Percentiles rank a stretch among this genome's conserved stretches.
Conservation (phyloP, 805 yeast genomes). For the Lipomyces kockii region DNA sequence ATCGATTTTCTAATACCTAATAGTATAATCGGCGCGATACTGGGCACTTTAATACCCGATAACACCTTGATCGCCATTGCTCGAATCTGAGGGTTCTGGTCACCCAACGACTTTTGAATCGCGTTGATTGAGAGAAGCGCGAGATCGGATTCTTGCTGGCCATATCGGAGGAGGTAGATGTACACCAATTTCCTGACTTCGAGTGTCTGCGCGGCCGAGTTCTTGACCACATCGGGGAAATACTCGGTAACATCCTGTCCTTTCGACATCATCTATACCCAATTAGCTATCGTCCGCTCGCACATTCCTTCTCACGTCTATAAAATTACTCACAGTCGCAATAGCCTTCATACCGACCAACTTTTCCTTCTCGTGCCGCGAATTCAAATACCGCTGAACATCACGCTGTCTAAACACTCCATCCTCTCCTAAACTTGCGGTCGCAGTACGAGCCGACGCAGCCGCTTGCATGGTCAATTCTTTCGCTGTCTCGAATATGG, state of each 20-base stretch:
- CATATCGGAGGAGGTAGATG: constrained; percentile 72
- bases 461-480: constrained; percentile 84
- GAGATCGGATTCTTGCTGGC: constrained; percentile 85
- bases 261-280: constrained; percentile 40
- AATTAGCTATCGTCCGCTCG: neutral
- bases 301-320: neutral
- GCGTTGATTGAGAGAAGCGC: constrained; percentile 89
- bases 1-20: constrained; percentile 71
- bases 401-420: constrained; percentile 66
- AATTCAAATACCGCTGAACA: constrained; percentile 65
- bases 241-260: constrained; percentile 52
- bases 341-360: constrained; percentile 64
- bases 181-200: constrained; percentile 77
- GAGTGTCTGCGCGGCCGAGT: constrained; percentile 68
- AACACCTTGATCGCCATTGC: constrained; percentile 77
- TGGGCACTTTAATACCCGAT: constrained; percentile 80
- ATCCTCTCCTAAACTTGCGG: constrained; percentile 59
- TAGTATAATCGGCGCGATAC: constrained; percentile 77
- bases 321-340: constrained; percentile 45
- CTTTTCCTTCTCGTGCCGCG: constrained; percentile 68
- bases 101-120: constrained; percentile 79
- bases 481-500: constrained; percentile 78
- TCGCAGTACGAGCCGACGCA: constrained; percentile 67
- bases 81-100: constrained; percentile 68
- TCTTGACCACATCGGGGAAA: constrained; percentile 89